Percentiles rank a stretch among this genome's conserved stretches.
phyloP scores from a whole-genome alignment of 345 rosid genomes.

The Erodium maritimum region DNA sequence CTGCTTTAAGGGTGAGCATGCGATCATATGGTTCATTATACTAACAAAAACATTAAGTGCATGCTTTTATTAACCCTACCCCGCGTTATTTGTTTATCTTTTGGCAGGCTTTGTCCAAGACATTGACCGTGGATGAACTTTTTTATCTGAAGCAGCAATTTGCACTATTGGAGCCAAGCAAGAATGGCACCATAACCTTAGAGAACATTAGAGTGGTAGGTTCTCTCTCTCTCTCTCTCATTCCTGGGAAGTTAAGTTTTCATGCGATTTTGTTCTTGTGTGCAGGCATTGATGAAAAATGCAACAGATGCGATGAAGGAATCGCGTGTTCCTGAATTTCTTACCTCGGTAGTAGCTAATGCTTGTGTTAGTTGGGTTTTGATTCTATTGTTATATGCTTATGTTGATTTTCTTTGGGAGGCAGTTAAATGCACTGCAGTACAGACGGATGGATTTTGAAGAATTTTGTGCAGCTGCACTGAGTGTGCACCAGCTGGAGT shows the following conservation, averaged over 20 bases:
- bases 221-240: conserved; percentile 1
- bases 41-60: neutral
- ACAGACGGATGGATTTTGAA: conserved; percentile 87
- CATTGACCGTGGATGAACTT: conserved; percentile 52
- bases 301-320: conserved; percentile 91
- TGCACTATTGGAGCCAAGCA: conserved; percentile 58
- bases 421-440: conserved; percentile 74
- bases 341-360: conserved; percentile 38
- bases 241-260: conserved; percentile 4
- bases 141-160: conserved; percentile 66
- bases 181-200: conserved; percentile 46
- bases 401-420: conserved; percentile 12
- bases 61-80: neutral
- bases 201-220: conserved; percentile 65
- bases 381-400: conserved; percentile 1
- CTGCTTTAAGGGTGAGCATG: conserved; percentile 77
- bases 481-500: conserved; percentile 89
- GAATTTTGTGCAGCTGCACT: conserved; percentile 95
- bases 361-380: conserved; percentile 4
- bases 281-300: conserved; percentile 64
- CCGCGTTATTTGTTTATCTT: conserved; percentile 1
- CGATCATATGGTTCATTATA: too few species aligned
- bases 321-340: conserved; percentile 60
- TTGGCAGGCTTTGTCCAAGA: conserved; percentile 78
- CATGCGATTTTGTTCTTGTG: conserved; percentile 10